A percentile compares a stretch with the other conserved stretches of the same genome.
Evolutionary conservation across 441 rosid genomes (phyloP).

Genomic region (Syzygium syzygioides): DNA sequence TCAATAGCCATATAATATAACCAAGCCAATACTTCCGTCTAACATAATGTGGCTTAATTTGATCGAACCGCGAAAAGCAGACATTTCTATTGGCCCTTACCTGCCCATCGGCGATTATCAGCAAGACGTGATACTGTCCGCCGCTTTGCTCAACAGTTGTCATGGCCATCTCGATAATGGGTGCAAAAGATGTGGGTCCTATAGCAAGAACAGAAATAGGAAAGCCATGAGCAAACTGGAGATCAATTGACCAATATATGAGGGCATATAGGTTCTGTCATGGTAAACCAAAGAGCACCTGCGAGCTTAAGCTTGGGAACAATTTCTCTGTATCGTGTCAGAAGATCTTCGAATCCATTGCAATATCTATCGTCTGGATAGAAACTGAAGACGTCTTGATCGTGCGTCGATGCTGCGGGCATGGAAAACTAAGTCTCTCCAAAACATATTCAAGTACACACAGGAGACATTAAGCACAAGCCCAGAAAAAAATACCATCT

Average conservation of each 20-base stretch:
- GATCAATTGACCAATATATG: neutral
- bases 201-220: neutral
- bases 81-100: neutral
- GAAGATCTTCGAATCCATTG: slow-evolving; percentile 13
- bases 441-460: neutral
- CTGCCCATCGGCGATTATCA: slow-evolving; percentile 15
- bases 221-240: neutral
- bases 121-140: slow-evolving; percentile 16
- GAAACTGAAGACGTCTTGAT: slow-evolving; percentile 1
- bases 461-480: neutral
- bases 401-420: slow-evolving; percentile 8
- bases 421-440: neutral
- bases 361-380: slow-evolving; percentile 22
- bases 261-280: neutral
- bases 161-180: slow-evolving; percentile 17
- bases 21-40: neutral
- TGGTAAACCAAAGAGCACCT: neutral
- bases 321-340: slow-evolving; percentile 8
- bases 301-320: slow-evolving; percentile 8
- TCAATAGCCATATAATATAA: neutral
- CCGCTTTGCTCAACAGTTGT: slow-evolving; percentile 11
- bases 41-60: neutral
- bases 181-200: slow-evolving; percentile 18
- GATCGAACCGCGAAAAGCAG: neutral
- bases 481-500: slow-evolving; percentile 40